Evolutionary conservation across 1,284 basidiomycete species (phyloP), one percentile per base, ranked within the genome.

Genomic region (Mycena citricolor): DNA sequence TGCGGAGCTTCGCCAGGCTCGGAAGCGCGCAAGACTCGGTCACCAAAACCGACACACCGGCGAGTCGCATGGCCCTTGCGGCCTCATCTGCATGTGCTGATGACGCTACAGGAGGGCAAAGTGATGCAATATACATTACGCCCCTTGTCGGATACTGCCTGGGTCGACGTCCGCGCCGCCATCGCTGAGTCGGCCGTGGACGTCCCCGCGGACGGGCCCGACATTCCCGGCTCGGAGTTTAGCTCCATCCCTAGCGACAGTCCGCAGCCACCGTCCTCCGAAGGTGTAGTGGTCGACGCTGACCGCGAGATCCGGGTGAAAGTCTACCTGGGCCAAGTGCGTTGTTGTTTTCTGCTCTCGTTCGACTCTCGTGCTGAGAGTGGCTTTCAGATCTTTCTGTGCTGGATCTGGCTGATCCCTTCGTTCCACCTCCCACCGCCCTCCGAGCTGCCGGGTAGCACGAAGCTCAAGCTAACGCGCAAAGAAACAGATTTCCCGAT

Each of bases 391-490:
- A 71, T 89, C 1, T 81, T 86, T 53, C 78, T 92, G 63, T 82
- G 85, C 20, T 92, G 89, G 89, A 63, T 82, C 41, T 91, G 89
- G 90, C 73, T 91, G 57, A 79, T 92, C 47, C 90, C 90, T 0
- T 72, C 81, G 0, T 91, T 92, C 68, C 87, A 91, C 57, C 76
- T 90, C 64, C 70, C 73, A 17, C 65, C 68, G 7, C 57, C 69
- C 20, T 44, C 62, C 25, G 23, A 55, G 51, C 33, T 49, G 21
- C 49, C 36, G 22, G 19, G 41, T 13, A 41, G 58, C 1, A 57
- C 64, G 2, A 69, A 64, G 14, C 47, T 81, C 26, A 59, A 61
- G 17, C 63, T 82, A 41, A 73, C 69, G 35, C 70, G 68, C 19
- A 79, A 77, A 52, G 84, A 90, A 39, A 55, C 89, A 16, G 89